phyloP scores from a whole-genome alignment of 306 rosid species.

The Herpetospermum pedunculosum region DNA sequence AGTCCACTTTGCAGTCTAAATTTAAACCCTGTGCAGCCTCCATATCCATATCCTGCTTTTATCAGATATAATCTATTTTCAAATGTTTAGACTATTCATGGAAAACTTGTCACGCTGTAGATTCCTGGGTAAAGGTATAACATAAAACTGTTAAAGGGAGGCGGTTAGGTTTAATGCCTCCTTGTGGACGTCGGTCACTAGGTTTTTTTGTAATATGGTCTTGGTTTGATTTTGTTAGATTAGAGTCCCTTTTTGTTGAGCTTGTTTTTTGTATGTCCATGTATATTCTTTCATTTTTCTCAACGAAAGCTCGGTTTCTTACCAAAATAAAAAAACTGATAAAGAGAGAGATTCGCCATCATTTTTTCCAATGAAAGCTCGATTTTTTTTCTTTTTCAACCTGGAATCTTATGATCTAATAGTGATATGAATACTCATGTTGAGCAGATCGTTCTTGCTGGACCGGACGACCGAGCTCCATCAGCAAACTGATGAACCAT shows the following conservation, averaged over 20 bases:
- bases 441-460: constrained; percentile 68
- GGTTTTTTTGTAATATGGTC: too few relatives aligned
- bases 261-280: too few relatives aligned
- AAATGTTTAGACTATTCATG: neutral
- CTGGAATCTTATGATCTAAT: neutral
- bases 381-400: neutral
- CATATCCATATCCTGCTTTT: neutral
- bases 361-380: too few relatives aligned
- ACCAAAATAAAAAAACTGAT: too few relatives aligned
- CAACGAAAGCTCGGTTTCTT: too few relatives aligned
- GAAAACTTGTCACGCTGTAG: neutral
- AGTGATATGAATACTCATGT: constrained; percentile 8
- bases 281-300: too few relatives aligned
- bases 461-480: constrained; percentile 70
- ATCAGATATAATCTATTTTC: neutral
- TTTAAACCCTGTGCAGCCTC: neutral
- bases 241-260: too few relatives aligned
- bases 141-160: neutral
- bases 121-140: neutral
- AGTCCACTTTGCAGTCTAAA: neutral
- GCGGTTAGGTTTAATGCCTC: too few relatives aligned
- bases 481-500: constrained; percentile 32
- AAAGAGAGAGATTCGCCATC: neutral
- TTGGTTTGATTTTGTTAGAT: too few relatives aligned
- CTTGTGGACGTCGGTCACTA: too few relatives aligned